A percentile compares a stretch with the other conserved stretches of the same genome.
Conservation (phyloP, 805 yeast species). For the Yamadazyma kitorensis region DNA sequence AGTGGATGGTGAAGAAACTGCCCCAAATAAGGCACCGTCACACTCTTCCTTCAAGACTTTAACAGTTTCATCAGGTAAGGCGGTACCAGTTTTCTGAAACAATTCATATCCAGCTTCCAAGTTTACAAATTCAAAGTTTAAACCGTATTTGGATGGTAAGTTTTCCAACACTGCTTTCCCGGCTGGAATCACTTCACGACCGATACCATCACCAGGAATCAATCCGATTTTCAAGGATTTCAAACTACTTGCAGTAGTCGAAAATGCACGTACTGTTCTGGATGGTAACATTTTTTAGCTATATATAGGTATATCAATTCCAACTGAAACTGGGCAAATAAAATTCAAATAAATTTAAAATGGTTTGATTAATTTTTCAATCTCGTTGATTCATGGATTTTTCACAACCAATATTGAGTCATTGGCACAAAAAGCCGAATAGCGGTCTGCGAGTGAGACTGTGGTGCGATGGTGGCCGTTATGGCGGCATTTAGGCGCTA, state of each 20-base stretch:
- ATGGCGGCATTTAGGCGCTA: no score
- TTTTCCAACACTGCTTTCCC: constrained; percentile 85
- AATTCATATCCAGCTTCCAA: constrained; percentile 93
- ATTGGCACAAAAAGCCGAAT: no score
- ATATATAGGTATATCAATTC: no score
- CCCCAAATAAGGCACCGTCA: constrained; percentile 97
- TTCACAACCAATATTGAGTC: no score
- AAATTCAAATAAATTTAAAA: no score
- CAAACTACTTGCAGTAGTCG: constrained; percentile 18
- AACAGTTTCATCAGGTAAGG: constrained; percentile 92
- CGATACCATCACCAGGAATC: constrained; percentile 98
- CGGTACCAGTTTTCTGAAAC: constrained; percentile 92
- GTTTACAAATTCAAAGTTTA: constrained; percentile 81
- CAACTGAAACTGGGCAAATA: no score
- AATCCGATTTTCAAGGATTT: constrained; percentile 52
- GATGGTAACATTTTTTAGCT: constrained; percentile 5
- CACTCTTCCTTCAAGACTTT: constrained; percentile 72
- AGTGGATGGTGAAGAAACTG: constrained; percentile 91
- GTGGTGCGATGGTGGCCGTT: no score
- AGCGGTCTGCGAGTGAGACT: no score
- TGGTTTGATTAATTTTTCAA: no score
- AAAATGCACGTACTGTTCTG: constrained; percentile 12
- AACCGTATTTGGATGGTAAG: constrained; percentile 70
- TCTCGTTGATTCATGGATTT: no score
- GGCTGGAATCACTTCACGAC: constrained; percentile 96